phyloP scores from a whole-genome alignment of 305 asterid species.

The Fraxinus baroniana region DNA sequence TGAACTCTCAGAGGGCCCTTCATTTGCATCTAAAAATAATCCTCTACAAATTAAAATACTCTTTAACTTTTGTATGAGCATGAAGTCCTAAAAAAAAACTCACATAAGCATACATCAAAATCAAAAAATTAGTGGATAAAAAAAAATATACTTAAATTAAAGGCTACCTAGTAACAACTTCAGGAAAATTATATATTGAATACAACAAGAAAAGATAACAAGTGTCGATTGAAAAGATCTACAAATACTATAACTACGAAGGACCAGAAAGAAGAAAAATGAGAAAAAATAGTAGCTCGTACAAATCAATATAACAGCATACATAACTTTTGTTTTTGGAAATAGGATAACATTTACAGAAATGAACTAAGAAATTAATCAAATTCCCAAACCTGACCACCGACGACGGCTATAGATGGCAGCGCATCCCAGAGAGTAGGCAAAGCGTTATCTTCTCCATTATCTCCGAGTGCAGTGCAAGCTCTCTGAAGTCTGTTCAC shows the following conservation, averaged over 20 bases:
- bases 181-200: neutral
- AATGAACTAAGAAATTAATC: neutral
- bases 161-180: neutral
- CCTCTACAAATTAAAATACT: neutral
- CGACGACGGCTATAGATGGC: slow-evolving; percentile 83
- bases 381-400: slow-evolving; percentile 60
- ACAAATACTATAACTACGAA: neutral
- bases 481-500: slow-evolving; percentile 81
- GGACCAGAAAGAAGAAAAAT: neutral
- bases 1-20: neutral
- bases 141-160: neutral
- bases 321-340: neutral
- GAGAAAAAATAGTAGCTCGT: neutral
- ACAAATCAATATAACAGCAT: neutral
- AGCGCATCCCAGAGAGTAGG: slow-evolving; percentile 89
- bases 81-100: neutral
- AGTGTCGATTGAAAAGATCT: neutral
- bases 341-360: neutral
- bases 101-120: neutral
- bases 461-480: slow-evolving; percentile 85
- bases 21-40: neutral
- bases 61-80: neutral
- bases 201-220: neutral
- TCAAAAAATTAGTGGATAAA: neutral
- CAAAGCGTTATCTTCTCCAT: slow-evolving; percentile 67